Evolutionary conservation across 805 yeast species (phyloP).

Genomic region (Priceomyces medius): DNA sequence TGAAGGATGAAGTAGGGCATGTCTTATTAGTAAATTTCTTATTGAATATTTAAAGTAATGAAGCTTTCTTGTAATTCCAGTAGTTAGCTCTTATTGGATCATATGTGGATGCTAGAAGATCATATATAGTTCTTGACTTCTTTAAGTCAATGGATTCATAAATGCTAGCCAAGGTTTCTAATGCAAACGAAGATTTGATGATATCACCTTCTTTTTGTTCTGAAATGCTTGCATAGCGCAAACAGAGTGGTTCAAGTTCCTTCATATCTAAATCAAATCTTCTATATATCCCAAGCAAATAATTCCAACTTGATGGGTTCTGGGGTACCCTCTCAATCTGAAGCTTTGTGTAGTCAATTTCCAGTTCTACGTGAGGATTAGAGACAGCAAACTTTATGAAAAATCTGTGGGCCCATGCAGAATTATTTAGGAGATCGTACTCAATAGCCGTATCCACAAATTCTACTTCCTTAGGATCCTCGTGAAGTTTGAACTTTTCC

Average conservation of each 20-base stretch:
- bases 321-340: constrained; percentile 66
- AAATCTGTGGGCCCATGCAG: constrained; percentile 90
- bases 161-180: constrained; percentile 60
- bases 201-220: constrained; percentile 14
- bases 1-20: no score
- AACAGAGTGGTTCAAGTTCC: constrained; percentile 47
- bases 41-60: no score
- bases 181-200: constrained; percentile 56
- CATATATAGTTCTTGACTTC: constrained; percentile 46
- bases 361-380: constrained; percentile 30
- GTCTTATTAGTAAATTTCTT: no score
- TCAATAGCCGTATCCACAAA: constrained; percentile 50
- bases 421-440: constrained; percentile 78
- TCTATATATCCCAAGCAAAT: constrained; percentile 57
- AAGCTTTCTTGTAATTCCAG: constrained; percentile 58
- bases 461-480: constrained; percentile 45
- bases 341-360: constrained; percentile 50
- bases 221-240: constrained; percentile 33
- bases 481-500: constrained; percentile 48
- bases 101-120: constrained; percentile 48
- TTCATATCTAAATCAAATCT: constrained; percentile 23
- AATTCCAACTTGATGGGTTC: constrained; percentile 86
- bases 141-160: constrained; percentile 29
- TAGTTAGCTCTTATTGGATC: constrained; percentile 64
- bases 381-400: constrained; percentile 43